Conservation (phyloP, 2,329 filamentous ascomycete species). For the Lizonia empirigonia region DNA sequence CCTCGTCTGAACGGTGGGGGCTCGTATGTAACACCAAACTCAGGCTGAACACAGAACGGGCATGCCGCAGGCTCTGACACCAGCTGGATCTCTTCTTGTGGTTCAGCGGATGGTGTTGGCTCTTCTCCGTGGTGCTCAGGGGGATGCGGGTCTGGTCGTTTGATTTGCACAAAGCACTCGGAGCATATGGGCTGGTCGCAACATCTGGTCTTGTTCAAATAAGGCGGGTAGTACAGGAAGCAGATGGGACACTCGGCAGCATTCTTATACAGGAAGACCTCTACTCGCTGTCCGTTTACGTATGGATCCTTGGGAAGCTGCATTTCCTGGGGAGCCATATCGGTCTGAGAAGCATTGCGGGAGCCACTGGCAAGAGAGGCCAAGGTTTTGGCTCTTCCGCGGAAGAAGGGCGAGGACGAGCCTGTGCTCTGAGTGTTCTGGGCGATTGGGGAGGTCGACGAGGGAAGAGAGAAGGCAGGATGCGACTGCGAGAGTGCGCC, state of each 20-base stretch:
- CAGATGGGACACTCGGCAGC: conserved; percentile 92
- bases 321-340: conserved; percentile 78
- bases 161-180: conserved; percentile 99
- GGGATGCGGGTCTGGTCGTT: conserved; percentile 87
- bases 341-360: conserved; percentile 72
- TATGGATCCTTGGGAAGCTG: conserved; percentile 80
- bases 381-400: conserved; percentile 85
- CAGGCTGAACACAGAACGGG: conserved; percentile 91
- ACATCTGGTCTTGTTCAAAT: conserved; percentile 91
- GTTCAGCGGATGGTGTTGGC: conserved; percentile 48
- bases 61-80: conserved; percentile 91
- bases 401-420: conserved; percentile 65
- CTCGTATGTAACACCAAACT: conserved; percentile 96
- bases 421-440: conserved; percentile 44
- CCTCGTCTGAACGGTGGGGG: conserved; percentile 87
- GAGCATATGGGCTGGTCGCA: conserved; percentile 97
- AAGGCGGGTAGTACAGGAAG: conserved; percentile 93
- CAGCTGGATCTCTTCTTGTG: conserved; percentile 65
- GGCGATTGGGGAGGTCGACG: conserved; percentile 61
- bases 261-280: conserved; percentile 92
- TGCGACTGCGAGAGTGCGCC: conserved; percentile 64
- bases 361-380: conserved; percentile 80
- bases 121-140: conserved; percentile 70
- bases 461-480: conserved; percentile 65
- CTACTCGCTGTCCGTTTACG: conserved; percentile 91